phyloP scores from a whole-genome alignment of 1,284 basidiomycete genomes.

The Rhodotorula sp. region DNA sequence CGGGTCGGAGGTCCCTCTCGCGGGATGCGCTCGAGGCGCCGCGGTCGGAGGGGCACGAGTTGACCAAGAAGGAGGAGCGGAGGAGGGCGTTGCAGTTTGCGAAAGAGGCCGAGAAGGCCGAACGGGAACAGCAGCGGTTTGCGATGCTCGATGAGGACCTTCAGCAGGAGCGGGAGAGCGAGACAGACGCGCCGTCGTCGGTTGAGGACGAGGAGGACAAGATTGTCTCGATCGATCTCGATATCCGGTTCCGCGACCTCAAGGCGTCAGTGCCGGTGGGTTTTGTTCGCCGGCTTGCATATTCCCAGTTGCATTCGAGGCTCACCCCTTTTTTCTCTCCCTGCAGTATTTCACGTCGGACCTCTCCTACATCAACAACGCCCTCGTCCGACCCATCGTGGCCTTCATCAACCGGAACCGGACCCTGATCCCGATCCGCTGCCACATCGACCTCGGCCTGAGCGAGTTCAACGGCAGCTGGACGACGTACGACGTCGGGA shows the following conservation, averaged over 20 bases:
- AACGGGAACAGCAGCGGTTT: not conserved
- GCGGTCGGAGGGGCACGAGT: constrained; percentile 15
- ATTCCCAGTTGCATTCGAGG: too few species aligned
- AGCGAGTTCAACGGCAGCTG: constrained; percentile 82
- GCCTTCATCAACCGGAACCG: constrained; percentile 98
- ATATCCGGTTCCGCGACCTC: constrained; percentile 90
- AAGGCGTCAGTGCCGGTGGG: constrained; percentile 82
- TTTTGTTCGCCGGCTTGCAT: not conserved
- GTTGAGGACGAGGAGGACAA: constrained; percentile 48
- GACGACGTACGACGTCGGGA: constrained; percentile 62
- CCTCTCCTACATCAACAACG: constrained; percentile 87
- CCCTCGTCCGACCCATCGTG: constrained; percentile 94
- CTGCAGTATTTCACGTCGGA: constrained; percentile 70
- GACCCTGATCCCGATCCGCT: constrained; percentile 87
- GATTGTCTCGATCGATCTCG: constrained; percentile 78
- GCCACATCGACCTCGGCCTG: constrained; percentile 74
- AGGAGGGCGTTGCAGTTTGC: constrained; percentile 21
- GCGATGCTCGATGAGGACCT: constrained; percentile 1
- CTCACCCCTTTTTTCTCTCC: not conserved
- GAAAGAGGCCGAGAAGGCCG: constrained; percentile 14
- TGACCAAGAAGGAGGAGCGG: constrained; percentile 46
- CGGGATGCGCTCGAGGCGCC: constrained; percentile 38
- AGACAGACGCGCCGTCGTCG: constrained; percentile 41
- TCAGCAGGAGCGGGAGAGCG: not conserved
- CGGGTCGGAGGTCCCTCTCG: constrained; percentile 24